These are phyloP conservation scores for Arabidopsis thaliana DNA, from an alignment of 345 rosid species.

Conservation along the genomic window TAIR10.1 NC_003070.9:16913001-16913500, in stretches of 20 bases:
- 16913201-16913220: constrained; percentile 96
- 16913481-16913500: constrained; percentile 81
- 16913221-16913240: constrained; percentile 13
- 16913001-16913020: background rate
- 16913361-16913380: constrained; percentile 86
- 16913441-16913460: background rate
- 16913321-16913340: constrained; percentile 68
- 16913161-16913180: constrained; percentile 71
- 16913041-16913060: constrained; percentile 78
- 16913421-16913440: background rate
- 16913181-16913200: constrained; percentile 73
- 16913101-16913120: constrained; percentile 21
- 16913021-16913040: constrained; percentile 53
- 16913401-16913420: background rate
- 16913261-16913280: background rate
- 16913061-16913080: constrained; percentile 95
- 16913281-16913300: background rate
- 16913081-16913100: constrained; percentile 80
- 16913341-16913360: constrained; percentile 91
- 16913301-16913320: constrained; percentile 67
- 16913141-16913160: background rate
- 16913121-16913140: background rate
- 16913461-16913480: constrained; percentile 64
- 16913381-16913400: constrained; percentile 72
- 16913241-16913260: no score